These are phyloP conservation scores for Diaporthe batatas DNA, from an alignment of 2,329 filamentous ascomycete genomes.

Conservation along the genomic window DNA sequence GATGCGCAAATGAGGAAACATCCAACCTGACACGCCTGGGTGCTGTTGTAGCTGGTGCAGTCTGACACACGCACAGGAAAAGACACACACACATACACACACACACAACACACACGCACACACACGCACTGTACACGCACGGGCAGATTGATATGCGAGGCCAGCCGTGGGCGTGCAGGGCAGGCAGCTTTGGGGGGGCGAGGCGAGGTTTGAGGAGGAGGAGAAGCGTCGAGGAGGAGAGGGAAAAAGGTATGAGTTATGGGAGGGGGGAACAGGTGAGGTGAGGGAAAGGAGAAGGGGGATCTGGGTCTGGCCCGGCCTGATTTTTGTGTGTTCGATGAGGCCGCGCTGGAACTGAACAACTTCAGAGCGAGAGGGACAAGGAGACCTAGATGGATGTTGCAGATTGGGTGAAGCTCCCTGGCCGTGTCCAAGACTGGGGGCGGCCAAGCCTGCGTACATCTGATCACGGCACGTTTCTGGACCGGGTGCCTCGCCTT, in stretches of 20 bases:
- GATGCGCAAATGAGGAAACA: constrained; percentile 34
- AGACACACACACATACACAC: neutral
- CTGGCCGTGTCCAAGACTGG: constrained; percentile 28
- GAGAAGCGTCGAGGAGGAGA: constrained; percentile 2
- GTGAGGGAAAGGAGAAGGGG: constrained; percentile 22
- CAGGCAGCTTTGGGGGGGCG: neutral
- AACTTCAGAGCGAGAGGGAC: constrained; percentile 36
- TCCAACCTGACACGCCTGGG: constrained; percentile 21
- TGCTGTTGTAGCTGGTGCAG: neutral
- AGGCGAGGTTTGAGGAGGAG: neutral
- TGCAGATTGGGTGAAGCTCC: constrained; percentile 40
- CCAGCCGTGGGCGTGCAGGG: constrained; percentile 12
- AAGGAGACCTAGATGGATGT: constrained; percentile 39
- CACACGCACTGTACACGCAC: constrained; percentile 23
- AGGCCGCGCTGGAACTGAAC: constrained; percentile 33
- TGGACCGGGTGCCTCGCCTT: constrained; percentile 25
- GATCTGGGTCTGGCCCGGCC: constrained; percentile 20
- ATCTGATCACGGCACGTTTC: constrained; percentile 28
- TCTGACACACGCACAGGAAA: constrained; percentile 6
- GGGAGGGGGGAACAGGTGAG: constrained; percentile 14
- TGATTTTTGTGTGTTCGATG: constrained; percentile 37
- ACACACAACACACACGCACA: neutral
- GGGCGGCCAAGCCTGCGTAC: constrained; percentile 24
- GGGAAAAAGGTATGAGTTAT: constrained; percentile 5
- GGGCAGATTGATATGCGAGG: constrained; percentile 21